phyloP scores from a whole-genome alignment of 371 early-diverging fungal genomes.

The Vavraia culicis region DNA sequence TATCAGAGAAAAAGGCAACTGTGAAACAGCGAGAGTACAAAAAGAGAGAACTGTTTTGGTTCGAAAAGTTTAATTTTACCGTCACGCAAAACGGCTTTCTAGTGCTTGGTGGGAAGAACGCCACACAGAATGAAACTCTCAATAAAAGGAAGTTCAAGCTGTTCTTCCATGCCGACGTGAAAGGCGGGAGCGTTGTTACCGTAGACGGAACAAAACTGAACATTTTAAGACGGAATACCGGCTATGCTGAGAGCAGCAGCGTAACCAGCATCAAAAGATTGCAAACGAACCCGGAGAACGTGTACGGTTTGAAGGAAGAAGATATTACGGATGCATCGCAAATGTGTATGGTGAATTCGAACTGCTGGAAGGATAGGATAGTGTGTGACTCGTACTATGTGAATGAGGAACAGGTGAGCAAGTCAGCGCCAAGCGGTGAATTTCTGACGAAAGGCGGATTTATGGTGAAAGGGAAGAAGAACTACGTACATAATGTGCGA shows the following conservation, averaged over 20 bases:
- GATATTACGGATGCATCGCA: slow-evolving; percentile 77
- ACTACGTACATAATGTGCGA: slow-evolving; percentile 60
- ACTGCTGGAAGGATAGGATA: slow-evolving; percentile 88
- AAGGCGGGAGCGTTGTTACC: slow-evolving; percentile 70
- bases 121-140: slow-evolving; percentile 82
- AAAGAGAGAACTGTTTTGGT: slow-evolving; percentile 72
- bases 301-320: no score
- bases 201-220: slow-evolving; percentile 35
- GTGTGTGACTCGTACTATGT: slow-evolving; percentile 89
- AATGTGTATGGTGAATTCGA: slow-evolving; percentile 72
- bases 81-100: slow-evolving; percentile 66
- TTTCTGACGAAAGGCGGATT: slow-evolving; percentile 76
- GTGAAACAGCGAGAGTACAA: slow-evolving; percentile 24
- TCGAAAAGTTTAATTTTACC: slow-evolving; percentile 95
- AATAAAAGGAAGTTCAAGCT: slow-evolving; percentile 52
- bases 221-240: neutral
- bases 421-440: slow-evolving; percentile 83
- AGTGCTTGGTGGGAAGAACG: slow-evolving; percentile 79
- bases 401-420: slow-evolving; percentile 61
- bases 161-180: slow-evolving; percentile 80
- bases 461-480: slow-evolving; percentile 85
- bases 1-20: no score
- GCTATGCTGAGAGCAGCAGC: slow-evolving; percentile 49
- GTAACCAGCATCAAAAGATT: no score
- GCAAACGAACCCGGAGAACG: no score